Conservation (phyloP, 1,284 basidiomycete species). For the Ceratorhiza oryzae-sativae region DNA sequence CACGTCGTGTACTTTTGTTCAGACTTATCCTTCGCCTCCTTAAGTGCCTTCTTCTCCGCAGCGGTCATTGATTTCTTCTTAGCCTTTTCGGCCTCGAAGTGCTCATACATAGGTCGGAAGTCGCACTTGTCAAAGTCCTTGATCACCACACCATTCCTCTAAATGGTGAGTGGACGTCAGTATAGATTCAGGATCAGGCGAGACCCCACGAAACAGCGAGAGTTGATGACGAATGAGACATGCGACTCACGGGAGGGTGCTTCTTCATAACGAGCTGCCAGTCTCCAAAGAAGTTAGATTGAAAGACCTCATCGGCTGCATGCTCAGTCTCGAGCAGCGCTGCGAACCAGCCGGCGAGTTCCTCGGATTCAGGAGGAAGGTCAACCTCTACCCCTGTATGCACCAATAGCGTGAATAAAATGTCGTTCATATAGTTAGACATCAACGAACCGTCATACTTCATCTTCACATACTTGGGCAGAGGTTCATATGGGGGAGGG, state of each 20-base stretch:
- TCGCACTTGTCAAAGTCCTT: slow-evolving; percentile 84
- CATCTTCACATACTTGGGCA: slow-evolving; percentile 90
- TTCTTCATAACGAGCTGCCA: slow-evolving; percentile 81
- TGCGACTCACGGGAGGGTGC: slow-evolving; percentile 80
- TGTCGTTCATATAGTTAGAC: background rate
- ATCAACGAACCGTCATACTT: slow-evolving; percentile 83
- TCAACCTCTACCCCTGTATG: slow-evolving; percentile 74
- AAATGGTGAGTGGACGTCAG: slow-evolving; percentile 2
- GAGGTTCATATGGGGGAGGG: slow-evolving; percentile 89
- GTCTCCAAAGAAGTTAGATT: slow-evolving; percentile 96
- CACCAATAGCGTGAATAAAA: slow-evolving; percentile 40
- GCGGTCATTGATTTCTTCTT: slow-evolving; percentile 88
- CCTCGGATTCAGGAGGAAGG: slow-evolving; percentile 88
- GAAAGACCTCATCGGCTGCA: slow-evolving; percentile 87
- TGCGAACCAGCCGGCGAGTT: slow-evolving; percentile 96
- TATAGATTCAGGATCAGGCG: background rate
- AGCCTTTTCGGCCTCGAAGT: slow-evolving; percentile 91
- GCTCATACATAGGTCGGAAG: slow-evolving; percentile 93
- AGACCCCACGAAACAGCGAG: background rate
- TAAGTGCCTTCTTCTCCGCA: slow-evolving; percentile 88
- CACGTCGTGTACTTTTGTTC: slow-evolving; percentile 89
- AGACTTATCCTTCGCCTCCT: slow-evolving; percentile 81
- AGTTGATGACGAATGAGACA: slow-evolving; percentile 25
- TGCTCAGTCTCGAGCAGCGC: slow-evolving; percentile 95
- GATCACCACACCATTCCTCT: slow-evolving; percentile 68